phyloP scores from a whole-genome alignment of 352 stramenopile species.

The Globisporangium rhizosaccharum region DNA sequence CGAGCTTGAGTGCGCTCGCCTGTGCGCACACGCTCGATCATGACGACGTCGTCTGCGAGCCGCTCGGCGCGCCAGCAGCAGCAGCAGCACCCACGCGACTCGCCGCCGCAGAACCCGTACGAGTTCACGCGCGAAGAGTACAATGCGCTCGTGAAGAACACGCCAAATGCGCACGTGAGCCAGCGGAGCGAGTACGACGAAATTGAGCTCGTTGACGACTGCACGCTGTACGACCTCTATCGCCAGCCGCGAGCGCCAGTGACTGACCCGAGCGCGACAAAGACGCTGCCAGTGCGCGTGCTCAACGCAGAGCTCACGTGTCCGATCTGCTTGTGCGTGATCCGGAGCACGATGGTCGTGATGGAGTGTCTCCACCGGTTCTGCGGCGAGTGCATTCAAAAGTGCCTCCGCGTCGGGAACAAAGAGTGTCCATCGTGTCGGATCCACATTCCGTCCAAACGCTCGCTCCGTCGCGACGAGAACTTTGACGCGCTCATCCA shows the following conservation, averaged over 20 bases:
- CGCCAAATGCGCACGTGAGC: conserved; percentile 43
- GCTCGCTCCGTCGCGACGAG: conserved; percentile 70
- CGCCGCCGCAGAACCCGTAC: conserved; percentile 45
- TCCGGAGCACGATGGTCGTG: conserved; percentile 81
- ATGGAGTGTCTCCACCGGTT: conserved; percentile 92
- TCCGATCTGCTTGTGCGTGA: conserved; percentile 84
- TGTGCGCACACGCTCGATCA: too few species aligned
- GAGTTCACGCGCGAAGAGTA: conserved; percentile 71
- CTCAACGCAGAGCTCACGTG: conserved; percentile 85
- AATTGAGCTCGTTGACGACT: conserved; percentile 78
- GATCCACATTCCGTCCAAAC: conserved; percentile 86
- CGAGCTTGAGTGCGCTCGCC: too few species aligned
- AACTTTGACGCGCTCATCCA: conserved; percentile 86
- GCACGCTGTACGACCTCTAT: conserved; percentile 89
- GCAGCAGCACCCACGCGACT: not conserved
- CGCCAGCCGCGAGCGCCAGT: conserved; percentile 66
- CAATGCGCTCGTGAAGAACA: conserved; percentile 39
- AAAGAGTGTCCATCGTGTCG: conserved; percentile 88
- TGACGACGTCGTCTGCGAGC: too few species aligned
- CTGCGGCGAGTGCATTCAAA: conserved; percentile 88
- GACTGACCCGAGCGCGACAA: conserved; percentile 43
- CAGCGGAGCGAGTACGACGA: conserved; percentile 83
- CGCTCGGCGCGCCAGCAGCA: too few species aligned
- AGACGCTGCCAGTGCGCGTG: conserved; percentile 54
- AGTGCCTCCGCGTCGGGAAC: conserved; percentile 77